phyloP scores from a whole-genome alignment of 306 rosid genomes.

The Prosopis cineraria region DNA sequence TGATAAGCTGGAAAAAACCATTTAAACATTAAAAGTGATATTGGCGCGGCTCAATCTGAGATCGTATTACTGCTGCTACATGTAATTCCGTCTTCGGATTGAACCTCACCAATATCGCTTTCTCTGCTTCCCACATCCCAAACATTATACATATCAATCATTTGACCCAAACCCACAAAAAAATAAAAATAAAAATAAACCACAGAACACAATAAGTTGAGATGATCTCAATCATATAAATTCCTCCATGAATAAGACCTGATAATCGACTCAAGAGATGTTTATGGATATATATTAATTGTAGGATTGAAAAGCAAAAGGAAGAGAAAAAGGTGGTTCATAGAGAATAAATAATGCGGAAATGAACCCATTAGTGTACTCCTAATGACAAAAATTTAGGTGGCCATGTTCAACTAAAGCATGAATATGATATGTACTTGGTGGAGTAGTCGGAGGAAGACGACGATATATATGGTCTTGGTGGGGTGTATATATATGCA shows the following conservation, averaged over 20 bases:
- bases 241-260: slow-evolving; percentile 36
- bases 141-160: slow-evolving; percentile 12
- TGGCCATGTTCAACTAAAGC: slow-evolving; percentile 45
- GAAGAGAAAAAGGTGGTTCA: slow-evolving; percentile 41
- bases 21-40: slow-evolving; percentile 69
- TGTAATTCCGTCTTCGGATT: slow-evolving; percentile 95
- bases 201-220: neutral
- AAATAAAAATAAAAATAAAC: no score
- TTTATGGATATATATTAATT: neutral
- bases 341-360: slow-evolving; percentile 45
- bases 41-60: slow-evolving; percentile 99
- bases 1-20: neutral
- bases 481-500: neutral
- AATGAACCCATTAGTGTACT: slow-evolving; percentile 76
- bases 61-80: slow-evolving; percentile 63
- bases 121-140: slow-evolving; percentile 48
- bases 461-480: slow-evolving; percentile 42
- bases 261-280: slow-evolving; percentile 24
- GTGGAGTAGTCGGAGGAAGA: slow-evolving; percentile 34
- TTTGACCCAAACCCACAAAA: neutral
- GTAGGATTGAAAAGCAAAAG: slow-evolving; percentile 36
- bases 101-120: slow-evolving; percentile 99
- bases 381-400: slow-evolving; percentile 3
- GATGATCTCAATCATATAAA: neutral
- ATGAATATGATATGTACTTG: slow-evolving; percentile 34